Base-by-base conservation (phyloP, 2,329 filamentous ascomycete genomes). In the Alternaria atra region DNA sequence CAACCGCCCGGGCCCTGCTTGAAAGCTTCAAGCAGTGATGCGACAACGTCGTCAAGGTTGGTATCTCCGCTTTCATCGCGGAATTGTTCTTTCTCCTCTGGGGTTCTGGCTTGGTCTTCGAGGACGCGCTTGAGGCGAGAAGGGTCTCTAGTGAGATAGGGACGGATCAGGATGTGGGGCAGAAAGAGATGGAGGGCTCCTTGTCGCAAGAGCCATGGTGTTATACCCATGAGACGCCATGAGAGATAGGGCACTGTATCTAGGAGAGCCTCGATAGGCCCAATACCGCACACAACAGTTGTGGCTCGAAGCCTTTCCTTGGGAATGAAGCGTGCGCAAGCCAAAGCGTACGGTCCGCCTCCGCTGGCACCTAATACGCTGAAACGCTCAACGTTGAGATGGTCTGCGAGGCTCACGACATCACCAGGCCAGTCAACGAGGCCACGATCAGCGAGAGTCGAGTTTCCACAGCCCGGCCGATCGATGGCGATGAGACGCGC, bases 301-400 rank as follows among this genome's bases (percentile, higher is more conserved):
- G 60, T 64, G n/a, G 56, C 60, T 9, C 58, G 60, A 10, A 74
- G 55, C 5, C 70, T 63, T 23, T 60, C 61, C 34, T 54, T 55
- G 15, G 80, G 75, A 5, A 84, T 65, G 5, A 61, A 60, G 30
- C 75, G 69, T 15, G 81, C 80, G 63, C 82, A 85, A n/a, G 81
- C 82, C 4, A 84, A 68, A 1, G 78, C 77, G 64, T 80, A 84
- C 2, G 82, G 82, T 1, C 81, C 80, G 23, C 83, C 83, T 6
- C 82, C 83, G 1, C 80, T 83, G 5, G 76, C 69, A 2, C 83
- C 82, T 4, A 84, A 56, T n/a, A 84, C 72, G 7, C 73, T 72
- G 65, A 81, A 85, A 4, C 66, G 60, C 4, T 69, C 40, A 8
- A 84, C 57, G 1, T 72, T 62, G 4, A 84, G 72, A 59, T 82